Conservation (phyloP, 345 rosid genomes). For the Gossypium bickii region DNA sequence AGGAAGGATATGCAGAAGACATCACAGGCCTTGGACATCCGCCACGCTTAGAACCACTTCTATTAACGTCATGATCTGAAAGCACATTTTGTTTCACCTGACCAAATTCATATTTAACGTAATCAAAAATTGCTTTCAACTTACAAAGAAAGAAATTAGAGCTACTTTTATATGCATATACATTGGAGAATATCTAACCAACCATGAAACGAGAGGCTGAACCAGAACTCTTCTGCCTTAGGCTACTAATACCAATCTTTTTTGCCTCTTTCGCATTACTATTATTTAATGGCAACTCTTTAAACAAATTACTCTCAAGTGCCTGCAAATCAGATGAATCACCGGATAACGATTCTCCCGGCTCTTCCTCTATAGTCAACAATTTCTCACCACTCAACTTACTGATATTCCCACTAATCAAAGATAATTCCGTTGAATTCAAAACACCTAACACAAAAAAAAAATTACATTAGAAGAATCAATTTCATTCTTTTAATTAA, state of each 20-base stretch:
- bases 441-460: neutral
- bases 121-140: conserved; percentile 5
- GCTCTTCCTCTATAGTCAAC: conserved; percentile 56
- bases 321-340: conserved; percentile 39
- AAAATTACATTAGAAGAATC: neutral
- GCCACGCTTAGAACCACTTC: conserved; percentile 67
- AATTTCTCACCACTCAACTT: conserved; percentile 40
- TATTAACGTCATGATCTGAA: conserved; percentile 41
- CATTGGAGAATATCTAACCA: conserved; percentile 26
- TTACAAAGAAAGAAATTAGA: neutral
- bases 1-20: conserved; percentile 84
- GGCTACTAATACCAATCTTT: conserved; percentile 23
- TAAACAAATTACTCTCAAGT: conserved; percentile 43
- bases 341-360: conserved; percentile 34
- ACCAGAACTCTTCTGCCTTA: conserved; percentile 32
- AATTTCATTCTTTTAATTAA: neutral
- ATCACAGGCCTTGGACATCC: conserved; percentile 53
- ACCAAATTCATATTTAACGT: conserved; percentile 19
- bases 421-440: conserved; percentile 47
- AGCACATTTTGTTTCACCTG: conserved; percentile 59
- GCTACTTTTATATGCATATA: neutral
- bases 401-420: conserved; percentile 48
- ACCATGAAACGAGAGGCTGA: conserved; percentile 38
- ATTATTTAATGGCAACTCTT: conserved; percentile 42
- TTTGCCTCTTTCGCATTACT: conserved; percentile 23